Percentiles rank a stretch among this genome's conserved stretches.
Evolutionary conservation across 169 alveolate genomes (phyloP).

Genomic region (Babesia ovis): DNA sequence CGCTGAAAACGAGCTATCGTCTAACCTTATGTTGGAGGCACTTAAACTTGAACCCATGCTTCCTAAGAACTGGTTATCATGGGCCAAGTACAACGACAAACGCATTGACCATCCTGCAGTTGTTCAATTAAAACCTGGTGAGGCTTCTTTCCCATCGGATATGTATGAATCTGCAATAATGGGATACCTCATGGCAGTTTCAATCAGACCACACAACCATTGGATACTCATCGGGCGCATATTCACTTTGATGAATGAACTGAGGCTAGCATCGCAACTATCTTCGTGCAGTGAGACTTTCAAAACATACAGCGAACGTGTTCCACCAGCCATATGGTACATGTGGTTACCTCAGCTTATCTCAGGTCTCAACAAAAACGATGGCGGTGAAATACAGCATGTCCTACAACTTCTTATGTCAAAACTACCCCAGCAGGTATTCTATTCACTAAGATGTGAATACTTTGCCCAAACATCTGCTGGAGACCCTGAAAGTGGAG

Average conservation of each 20-base stretch:
- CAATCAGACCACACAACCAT: conserved; percentile 60
- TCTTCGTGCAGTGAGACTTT: conserved; percentile 40
- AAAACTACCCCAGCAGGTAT: conserved; percentile 72
- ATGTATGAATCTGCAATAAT: conserved; percentile 69
- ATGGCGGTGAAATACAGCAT: conserved; percentile 67
- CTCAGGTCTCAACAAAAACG: conserved; percentile 56
- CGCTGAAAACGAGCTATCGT: conserved; percentile 48
- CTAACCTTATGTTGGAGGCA: conserved; percentile 65
- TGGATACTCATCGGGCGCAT: conserved; percentile 62
- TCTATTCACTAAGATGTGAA: conserved; percentile 67
- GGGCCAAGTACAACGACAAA: conserved; percentile 76
- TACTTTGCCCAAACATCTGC: conserved; percentile 67
- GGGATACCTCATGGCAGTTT: conserved; percentile 74
- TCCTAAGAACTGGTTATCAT: conserved; percentile 73
- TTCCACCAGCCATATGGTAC: conserved; percentile 74
- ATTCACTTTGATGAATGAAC: conserved; percentile 42
- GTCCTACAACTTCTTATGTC: conserved; percentile 58
- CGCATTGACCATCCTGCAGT: conserved; percentile 49
- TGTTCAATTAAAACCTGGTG: conserved; percentile 22
- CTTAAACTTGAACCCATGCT: conserved; percentile 72
- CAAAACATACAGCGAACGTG: conserved; percentile 68
- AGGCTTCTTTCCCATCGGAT: conserved; percentile 22
- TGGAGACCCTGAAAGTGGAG: conserved; percentile 14
- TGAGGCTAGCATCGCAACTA: neutral
- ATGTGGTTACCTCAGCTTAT: conserved; percentile 77